Conservation (phyloP, 2,329 filamentous ascomycete genomes). For the Colletotrichum endophyticum region DNA sequence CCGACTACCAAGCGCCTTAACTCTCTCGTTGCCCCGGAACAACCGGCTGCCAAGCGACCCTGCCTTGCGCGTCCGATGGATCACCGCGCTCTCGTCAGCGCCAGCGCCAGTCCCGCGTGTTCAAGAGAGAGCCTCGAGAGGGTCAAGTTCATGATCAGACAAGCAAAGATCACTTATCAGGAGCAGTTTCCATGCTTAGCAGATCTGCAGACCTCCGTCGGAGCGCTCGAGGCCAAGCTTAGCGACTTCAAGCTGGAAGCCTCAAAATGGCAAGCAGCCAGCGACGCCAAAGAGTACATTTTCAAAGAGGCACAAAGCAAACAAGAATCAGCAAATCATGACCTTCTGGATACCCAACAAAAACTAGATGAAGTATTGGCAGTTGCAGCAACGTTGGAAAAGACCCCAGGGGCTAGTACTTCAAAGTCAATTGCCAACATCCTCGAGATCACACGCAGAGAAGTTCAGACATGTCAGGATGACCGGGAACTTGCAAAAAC, state of each 20-base stretch:
- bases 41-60: neutral
- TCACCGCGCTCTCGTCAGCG: neutral
- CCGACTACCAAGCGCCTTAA: neutral
- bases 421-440: neutral
- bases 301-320: neutral
- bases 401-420: neutral
- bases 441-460: neutral
- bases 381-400: neutral
- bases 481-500: neutral
- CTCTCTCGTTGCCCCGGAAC: neutral
- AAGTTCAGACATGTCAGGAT: neutral
- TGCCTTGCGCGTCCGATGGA: neutral
- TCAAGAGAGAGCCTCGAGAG: neutral
- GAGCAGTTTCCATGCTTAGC: neutral
- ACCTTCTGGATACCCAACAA: neutral
- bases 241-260: neutral
- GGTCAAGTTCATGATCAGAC: neutral
- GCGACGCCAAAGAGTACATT: neutral
- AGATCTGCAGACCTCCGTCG: neutral
- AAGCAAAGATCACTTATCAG: neutral
- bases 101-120: neutral
- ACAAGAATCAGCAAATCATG: neutral
- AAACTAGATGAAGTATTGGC: neutral
- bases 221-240: neutral
- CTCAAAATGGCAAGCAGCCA: neutral